Evolutionary conservation across 1,284 basidiomycete genomes (phyloP), one percentile per base, ranked within the genome.

Genomic region (Malassezia japonica): DNA sequence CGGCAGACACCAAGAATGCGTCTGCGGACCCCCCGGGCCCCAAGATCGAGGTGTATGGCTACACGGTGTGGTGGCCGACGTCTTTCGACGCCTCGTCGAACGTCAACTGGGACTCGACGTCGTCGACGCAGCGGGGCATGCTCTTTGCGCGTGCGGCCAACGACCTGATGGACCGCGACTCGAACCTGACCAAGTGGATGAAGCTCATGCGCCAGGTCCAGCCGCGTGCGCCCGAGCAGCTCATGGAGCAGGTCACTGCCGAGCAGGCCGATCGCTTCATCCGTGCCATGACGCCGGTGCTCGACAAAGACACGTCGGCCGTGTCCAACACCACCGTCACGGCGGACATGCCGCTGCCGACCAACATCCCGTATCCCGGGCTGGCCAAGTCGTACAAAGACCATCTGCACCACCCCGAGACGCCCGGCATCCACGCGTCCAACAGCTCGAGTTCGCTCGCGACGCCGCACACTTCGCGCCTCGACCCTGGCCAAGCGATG

Each of bases 341-440:
- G n/a, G 16, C 36, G 12, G 51, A 44, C 7, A 34, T 54, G 9
- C 37, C 28, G 7, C 46, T 54, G n/a, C 51, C 51, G 7, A 5
- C 46, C 16, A 54, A 54, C 24, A 48, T 54, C 12, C 51, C 51
- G 5, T 54, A 48, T 21, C 51, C 51, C 6, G 15, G 36, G 18
- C 38, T 53, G 3, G 50, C 50, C 32, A 43, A 43, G 27, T 25
- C 37, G 2, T 28, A 45, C 20, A 46, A 31, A 13, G 42, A 44
- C 9, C 32, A 27, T 16, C 6, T 20, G 16, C 42, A 44, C 16
- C 12, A n/a, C 5, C 23, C 21, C 12, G 23, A 34, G 18, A n/a
- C 31, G 9, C 16, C 32, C 12, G 8, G 2, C 9, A 10, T 45
- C n/a, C n/a, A 25, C 21, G 15, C 15, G 24, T 44, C 29, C n/a